Conservation (phyloP, 2,329 filamentous ascomycete species). For the Peltaster fructicola region DNA sequence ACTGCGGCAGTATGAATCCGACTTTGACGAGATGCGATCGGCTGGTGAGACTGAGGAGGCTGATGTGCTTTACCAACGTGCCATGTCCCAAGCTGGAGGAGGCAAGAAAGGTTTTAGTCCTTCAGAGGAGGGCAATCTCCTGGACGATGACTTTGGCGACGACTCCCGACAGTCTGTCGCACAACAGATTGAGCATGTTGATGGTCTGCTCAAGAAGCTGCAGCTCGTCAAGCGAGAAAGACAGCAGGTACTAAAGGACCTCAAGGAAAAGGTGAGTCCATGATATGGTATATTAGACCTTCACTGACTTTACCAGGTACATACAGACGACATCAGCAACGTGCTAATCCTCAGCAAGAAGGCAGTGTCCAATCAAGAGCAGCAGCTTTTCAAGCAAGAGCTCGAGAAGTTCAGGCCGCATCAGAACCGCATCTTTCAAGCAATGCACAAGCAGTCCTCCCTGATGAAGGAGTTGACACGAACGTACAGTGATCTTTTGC, state of each 20-base stretch:
- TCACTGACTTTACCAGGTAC: slow-evolving; percentile 41
- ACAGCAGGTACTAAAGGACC: slow-evolving; percentile 79
- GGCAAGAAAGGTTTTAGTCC: slow-evolving; percentile 41
- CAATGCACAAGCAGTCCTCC: slow-evolving; percentile 85
- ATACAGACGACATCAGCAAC: slow-evolving; percentile 93
- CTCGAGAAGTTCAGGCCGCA: slow-evolving; percentile 94
- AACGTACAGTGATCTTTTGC: slow-evolving; percentile 70
- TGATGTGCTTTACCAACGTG: slow-evolving; percentile 74
- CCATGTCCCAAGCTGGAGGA: slow-evolving; percentile 59
- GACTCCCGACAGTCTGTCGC: slow-evolving; percentile 64
- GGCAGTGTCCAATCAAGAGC: slow-evolving; percentile 79
- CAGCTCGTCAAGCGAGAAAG: slow-evolving; percentile 85
- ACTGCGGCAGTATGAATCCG: slow-evolving; percentile 65
- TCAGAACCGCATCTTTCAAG: slow-evolving; percentile 77
- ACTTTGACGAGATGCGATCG: slow-evolving; percentile 88
- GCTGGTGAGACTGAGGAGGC: slow-evolving; percentile 76
- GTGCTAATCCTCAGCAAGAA: slow-evolving; percentile 97
- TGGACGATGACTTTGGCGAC: slow-evolving; percentile 84
- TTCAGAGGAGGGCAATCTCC: slow-evolving; percentile 52
- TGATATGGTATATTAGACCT: slow-evolving; percentile 4
- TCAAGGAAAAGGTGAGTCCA: slow-evolving; percentile 76
- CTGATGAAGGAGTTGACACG: slow-evolving; percentile 88
- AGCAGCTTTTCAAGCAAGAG: slow-evolving; percentile 82
- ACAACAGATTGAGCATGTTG: slow-evolving; percentile 76
- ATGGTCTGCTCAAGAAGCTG: slow-evolving; percentile 78